Percentiles rank a stretch among this genome's conserved stretches.
Evolutionary conservation across 108 stramenopile species (phyloP).

Genomic region (Tribonema minus): DNA sequence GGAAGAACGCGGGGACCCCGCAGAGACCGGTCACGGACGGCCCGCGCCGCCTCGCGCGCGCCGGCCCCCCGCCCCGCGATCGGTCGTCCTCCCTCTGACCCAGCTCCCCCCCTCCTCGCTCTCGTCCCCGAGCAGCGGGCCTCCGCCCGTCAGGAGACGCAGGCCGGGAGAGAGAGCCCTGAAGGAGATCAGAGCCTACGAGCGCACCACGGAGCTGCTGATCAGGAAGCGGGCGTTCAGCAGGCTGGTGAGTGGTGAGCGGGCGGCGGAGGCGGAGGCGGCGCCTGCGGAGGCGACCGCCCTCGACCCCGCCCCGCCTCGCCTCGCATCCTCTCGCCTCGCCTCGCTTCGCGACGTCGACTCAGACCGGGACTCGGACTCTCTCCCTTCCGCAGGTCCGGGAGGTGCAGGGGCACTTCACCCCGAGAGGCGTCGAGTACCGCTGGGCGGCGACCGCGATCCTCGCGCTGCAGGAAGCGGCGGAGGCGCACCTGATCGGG

Average conservation of each 20-base stretch:
- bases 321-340: neutral
- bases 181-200: constrained; percentile 81
- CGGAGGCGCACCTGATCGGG: too few relatives aligned
- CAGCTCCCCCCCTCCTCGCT: too few relatives aligned
- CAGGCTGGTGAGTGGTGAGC: constrained; percentile 65
- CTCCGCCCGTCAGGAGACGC: too few relatives aligned
- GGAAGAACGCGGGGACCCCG: too few relatives aligned
- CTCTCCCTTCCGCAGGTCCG: constrained; percentile 5
- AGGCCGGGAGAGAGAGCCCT: constrained; percentile 85
- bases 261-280: neutral
- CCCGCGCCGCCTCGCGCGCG: too few relatives aligned
- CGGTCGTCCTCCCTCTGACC: too few relatives aligned
- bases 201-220: constrained; percentile 78
- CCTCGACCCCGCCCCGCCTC: neutral
- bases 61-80: too few relatives aligned
- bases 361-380: neutral
- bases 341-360: neutral
- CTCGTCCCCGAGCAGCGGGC: too few relatives aligned
- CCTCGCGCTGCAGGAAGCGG: constrained; percentile 66
- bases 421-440: constrained; percentile 23
- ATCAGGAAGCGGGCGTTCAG: constrained; percentile 91
- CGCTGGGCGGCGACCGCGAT: constrained; percentile 45
- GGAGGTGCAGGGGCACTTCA: constrained; percentile 54
- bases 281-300: neutral
- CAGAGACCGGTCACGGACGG: too few relatives aligned